phyloP scores from a whole-genome alignment of 2,329 filamentous ascomycete genomes.

The Cyclaneusma minus region DNA sequence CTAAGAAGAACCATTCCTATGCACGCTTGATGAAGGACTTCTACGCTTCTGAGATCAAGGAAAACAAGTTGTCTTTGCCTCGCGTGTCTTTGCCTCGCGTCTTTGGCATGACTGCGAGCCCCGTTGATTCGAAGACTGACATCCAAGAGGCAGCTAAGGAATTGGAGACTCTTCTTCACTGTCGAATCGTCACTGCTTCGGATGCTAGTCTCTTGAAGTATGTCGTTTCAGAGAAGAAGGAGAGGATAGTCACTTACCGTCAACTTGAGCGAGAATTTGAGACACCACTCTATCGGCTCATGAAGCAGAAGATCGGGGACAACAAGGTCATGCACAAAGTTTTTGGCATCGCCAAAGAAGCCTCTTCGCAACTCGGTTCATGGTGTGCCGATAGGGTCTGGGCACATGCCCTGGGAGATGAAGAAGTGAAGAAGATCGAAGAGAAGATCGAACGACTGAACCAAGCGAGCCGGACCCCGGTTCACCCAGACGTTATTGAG shows the following conservation, averaged over 20 bases:
- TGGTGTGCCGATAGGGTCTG: conserved; percentile 82
- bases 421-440: conserved; percentile 44
- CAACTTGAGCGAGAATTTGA: conserved; percentile 32
- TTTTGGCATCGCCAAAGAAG: conserved; percentile 27
- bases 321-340: conserved; percentile 17
- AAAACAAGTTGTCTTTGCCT: conserved; percentile 40
- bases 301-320: conserved; percentile 34
- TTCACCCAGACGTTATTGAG: conserved; percentile 27
- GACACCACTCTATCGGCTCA: conserved; percentile 46
- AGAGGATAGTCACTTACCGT: conserved; percentile 38
- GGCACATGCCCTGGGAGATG: conserved; percentile 50
- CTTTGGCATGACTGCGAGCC: conserved; percentile 94
- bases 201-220: conserved; percentile 40
- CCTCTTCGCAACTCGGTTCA: conserved; percentile 52
- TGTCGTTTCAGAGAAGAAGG: conserved; percentile 39
- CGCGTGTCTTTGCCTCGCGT: conserved; percentile 73
- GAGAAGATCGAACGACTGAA: conserved; percentile 31
- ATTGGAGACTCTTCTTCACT: conserved; percentile 64
- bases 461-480: conserved; percentile 12
- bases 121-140: conserved; percentile 69
- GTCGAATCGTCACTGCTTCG: conserved; percentile 65
- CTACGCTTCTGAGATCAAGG: conserved; percentile 39
- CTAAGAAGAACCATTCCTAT: conserved; percentile 87
- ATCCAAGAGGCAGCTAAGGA: conserved; percentile 53
- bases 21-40: conserved; percentile 81